Evolutionary conservation across 176 grass and related monocot genomes (phyloP), one percentile per base, ranked within the genome.

Genomic region (Panicum miliaceum): DNA sequence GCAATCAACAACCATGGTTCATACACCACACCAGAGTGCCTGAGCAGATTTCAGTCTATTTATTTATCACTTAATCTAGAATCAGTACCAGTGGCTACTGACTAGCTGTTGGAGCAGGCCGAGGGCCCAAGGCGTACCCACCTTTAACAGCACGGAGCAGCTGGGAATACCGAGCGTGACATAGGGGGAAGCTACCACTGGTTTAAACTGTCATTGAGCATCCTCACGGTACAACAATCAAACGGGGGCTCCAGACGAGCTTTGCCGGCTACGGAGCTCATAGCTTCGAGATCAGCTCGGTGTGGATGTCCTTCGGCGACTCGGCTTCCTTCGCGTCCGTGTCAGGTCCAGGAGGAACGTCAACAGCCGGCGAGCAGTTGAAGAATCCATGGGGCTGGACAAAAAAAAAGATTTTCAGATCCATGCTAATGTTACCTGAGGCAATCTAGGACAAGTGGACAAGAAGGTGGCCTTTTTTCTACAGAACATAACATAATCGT

Each of bases 351-450:
- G 90, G 93, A 77, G 90, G 85, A 75, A 92, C 93, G 54, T 94
- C 93, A 19, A 94, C 85, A 12, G 93, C 90, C 6, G 92, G 82
- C 13, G 90, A 94, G 69, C 90, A 92, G 86, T 92, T 92, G 93
- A 94, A 94, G 87, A 94, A 90, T 65, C 90, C 93, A 54, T 95
- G 88, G 8, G 93, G 90, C 93, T 90, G 82, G 59, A 90, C 48
- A 86, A 86, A 81, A 20, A 15, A 47, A 10, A 34, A 68, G 52
- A 38, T 73, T 67, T 50, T 85, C 12, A 80, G 32, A 80, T 64
- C 3, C 34, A 41, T 69, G 64, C 7, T 71, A 48, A 68, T 43
- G 37, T 9, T 38, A 64, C 51, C 38, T 29, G n/a, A 43, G n/a
- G 42, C 8, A 59, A 90, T 25, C n/a, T 73, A 32, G 56, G 27